Evolutionary conservation across 1,284 basidiomycete species (phyloP).

Genomic region (Somion occarium): DNA sequence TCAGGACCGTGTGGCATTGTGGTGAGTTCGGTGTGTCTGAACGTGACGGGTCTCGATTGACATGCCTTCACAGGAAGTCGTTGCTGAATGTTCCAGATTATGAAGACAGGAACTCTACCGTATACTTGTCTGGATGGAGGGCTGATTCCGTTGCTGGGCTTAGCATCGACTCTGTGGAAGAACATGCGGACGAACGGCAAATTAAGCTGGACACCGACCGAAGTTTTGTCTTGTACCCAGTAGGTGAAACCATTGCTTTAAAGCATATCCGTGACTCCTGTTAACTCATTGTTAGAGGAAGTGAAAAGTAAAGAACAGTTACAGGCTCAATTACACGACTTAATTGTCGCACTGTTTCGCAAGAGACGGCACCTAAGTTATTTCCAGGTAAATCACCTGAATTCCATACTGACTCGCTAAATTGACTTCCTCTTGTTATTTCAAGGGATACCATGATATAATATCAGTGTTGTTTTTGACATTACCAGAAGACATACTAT

Average conservation of each 20-base stretch:
- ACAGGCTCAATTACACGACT: slow-evolving; percentile 64
- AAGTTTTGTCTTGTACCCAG: slow-evolving; percentile 86
- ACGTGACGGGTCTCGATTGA: slow-evolving; percentile 14
- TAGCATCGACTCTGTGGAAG: slow-evolving; percentile 14
- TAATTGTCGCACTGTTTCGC: slow-evolving; percentile 76
- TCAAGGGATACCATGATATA: slow-evolving; percentile 89
- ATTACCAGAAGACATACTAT: slow-evolving; percentile 53
- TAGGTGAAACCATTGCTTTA: slow-evolving; percentile 50
- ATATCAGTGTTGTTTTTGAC: slow-evolving; percentile 84
- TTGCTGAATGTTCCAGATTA: slow-evolving; percentile 15
- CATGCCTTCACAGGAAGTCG: slow-evolving; percentile 14
- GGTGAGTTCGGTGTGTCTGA: slow-evolving; percentile 37
- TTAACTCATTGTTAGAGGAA: slow-evolving; percentile 6
- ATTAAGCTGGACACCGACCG: slow-evolving; percentile 84
- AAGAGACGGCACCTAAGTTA: slow-evolving; percentile 73
- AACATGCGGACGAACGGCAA: slow-evolving; percentile 79
- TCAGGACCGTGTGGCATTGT: slow-evolving; percentile 45
- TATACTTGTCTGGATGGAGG: too few species aligned
- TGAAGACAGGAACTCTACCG: neutral
- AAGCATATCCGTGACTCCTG: slow-evolving; percentile 14
- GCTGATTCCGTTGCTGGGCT: too few species aligned
- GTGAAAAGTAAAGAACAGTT: slow-evolving; percentile 39
- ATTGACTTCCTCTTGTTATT: neutral
- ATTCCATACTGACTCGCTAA: neutral
- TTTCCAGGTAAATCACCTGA: slow-evolving; percentile 61